Evolutionary conservation across 345 rosid genomes (phyloP).

Genomic region (Euphorbia pulcherrima): DNA sequence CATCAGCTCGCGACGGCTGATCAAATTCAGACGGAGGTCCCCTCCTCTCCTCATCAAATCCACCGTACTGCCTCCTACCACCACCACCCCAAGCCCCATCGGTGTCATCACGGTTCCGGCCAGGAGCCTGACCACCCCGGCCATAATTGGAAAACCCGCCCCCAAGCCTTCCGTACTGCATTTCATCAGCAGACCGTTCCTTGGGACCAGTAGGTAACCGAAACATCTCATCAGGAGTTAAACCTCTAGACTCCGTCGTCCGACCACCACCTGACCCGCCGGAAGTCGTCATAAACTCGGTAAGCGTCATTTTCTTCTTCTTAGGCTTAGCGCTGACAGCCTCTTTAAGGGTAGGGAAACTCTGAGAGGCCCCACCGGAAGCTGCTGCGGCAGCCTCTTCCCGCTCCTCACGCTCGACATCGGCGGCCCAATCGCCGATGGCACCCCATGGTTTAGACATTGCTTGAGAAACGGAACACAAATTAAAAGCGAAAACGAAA

Average conservation of each 20-base stretch:
- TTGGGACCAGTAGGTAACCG: slow-evolving; percentile 92
- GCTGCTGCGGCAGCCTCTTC: slow-evolving; percentile 39
- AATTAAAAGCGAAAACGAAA: neutral
- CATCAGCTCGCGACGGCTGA: slow-evolving; percentile 87
- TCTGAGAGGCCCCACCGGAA: slow-evolving; percentile 39
- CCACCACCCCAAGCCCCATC: slow-evolving; percentile 57
- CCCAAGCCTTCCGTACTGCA: slow-evolving; percentile 72
- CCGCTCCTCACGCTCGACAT: slow-evolving; percentile 51
- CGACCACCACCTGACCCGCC: slow-evolving; percentile 16
- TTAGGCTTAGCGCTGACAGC: slow-evolving; percentile 60
- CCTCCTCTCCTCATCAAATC: slow-evolving; percentile 73
- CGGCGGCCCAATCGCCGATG: slow-evolving; percentile 95
- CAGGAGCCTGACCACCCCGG: slow-evolving; percentile 37
- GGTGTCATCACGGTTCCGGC: slow-evolving; percentile 44
- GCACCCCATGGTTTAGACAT: slow-evolving; percentile 76
- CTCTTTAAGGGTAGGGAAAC: slow-evolving; percentile 80
- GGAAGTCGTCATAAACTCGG: slow-evolving; percentile 44
- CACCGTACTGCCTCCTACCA: slow-evolving; percentile 63
- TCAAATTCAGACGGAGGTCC: slow-evolving; percentile 63
- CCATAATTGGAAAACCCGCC: slow-evolving; percentile 77
- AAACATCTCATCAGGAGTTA: slow-evolving; percentile 74
- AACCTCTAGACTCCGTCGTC: slow-evolving; percentile 28
- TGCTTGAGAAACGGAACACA: neutral
- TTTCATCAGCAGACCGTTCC: slow-evolving; percentile 82
- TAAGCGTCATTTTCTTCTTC: slow-evolving; percentile 78